Conservation (phyloP, 768 basidiomycete species). For the Suillus brevipes region DNA sequence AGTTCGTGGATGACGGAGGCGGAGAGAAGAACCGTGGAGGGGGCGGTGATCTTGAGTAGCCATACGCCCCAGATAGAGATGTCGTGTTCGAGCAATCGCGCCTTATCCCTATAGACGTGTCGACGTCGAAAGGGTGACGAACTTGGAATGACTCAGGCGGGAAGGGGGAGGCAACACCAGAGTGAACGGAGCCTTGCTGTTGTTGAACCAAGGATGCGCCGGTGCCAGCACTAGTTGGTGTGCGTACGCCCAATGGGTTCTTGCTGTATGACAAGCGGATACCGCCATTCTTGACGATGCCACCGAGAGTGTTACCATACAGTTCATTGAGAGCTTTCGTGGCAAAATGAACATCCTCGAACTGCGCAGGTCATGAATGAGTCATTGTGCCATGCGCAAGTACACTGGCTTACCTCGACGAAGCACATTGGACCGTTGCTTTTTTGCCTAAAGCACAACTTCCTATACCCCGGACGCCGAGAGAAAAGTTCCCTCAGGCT, state of each 20-base stretch:
- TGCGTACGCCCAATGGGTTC: slow-evolving; percentile 93
- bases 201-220: slow-evolving; percentile 28
- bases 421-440: slow-evolving; percentile 99
- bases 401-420: slow-evolving; percentile 69
- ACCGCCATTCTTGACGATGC: slow-evolving; percentile 92
- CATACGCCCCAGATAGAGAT: slow-evolving; percentile 26
- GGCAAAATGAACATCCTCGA: slow-evolving; percentile 85
- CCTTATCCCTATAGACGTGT: slow-evolving; percentile 21
- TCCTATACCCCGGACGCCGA: slow-evolving; percentile 79
- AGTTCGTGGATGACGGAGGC: slow-evolving; percentile 30
- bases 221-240: slow-evolving; percentile 58
- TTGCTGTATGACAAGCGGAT: slow-evolving; percentile 97
- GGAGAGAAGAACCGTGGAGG: slow-evolving; percentile 36
- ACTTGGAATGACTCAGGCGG: slow-evolving; percentile 28
- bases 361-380: slow-evolving; percentile 45
- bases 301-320: slow-evolving; percentile 88
- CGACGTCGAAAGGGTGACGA: slow-evolving; percentile 32
- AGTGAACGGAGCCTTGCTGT: slow-evolving; percentile 23
- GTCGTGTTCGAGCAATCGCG: slow-evolving; percentile 27
- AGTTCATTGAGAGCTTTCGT: slow-evolving; percentile 86
- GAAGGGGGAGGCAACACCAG: slow-evolving; percentile 28
- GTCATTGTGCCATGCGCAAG: background rate
- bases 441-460: slow-evolving; percentile 94
- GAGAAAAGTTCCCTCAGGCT: slow-evolving; percentile 81
- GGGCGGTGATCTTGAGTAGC: slow-evolving; percentile 35